These are phyloP conservation scores for Suhomyces kunorum DNA, from an alignment of 1,139 yeast genomes.

Conservation along the genomic window DNA sequence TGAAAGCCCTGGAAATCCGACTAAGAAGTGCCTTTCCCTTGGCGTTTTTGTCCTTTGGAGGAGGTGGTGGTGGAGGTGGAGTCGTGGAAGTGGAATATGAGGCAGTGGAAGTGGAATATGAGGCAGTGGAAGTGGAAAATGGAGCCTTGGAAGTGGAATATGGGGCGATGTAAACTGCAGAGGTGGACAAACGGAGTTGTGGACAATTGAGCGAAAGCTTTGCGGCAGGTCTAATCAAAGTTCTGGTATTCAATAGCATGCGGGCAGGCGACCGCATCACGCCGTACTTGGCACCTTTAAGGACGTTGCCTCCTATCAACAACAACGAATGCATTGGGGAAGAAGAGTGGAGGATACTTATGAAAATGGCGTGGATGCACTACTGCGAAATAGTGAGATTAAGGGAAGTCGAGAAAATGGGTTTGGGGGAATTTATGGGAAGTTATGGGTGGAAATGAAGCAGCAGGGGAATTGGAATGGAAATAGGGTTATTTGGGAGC, in stretches of 20 bases:
- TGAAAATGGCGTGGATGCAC: constrained; percentile 4
- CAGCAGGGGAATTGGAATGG: too few relatives aligned
- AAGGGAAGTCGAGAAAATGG: not conserved
- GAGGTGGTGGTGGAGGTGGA: constrained; percentile 33
- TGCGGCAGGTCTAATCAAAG: constrained; percentile 2
- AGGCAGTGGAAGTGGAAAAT: too few relatives aligned
- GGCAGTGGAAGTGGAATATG: too few relatives aligned
- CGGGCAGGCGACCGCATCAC: not conserved
- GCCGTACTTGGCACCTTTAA: constrained; percentile 3
- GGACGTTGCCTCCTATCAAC: constrained; percentile 1
- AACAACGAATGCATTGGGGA: constrained; percentile 2
- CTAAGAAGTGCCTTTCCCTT: constrained; percentile 41
- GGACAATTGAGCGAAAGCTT: not conserved
- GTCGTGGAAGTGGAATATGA: constrained; percentile 3
- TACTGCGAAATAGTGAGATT: not conserved
- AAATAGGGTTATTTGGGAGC: too few relatives aligned
- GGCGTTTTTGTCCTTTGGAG: constrained; percentile 41
- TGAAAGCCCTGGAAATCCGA: constrained; percentile 54
- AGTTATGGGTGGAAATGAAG: too few relatives aligned
- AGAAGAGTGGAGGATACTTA: constrained; percentile 1
- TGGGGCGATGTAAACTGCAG: too few relatives aligned
- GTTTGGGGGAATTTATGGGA: too few relatives aligned
- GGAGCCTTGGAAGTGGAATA: too few relatives aligned
- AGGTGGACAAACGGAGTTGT: too few relatives aligned
- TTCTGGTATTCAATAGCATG: constrained; percentile 2